phyloP scores from a whole-genome alignment of 768 basidiomycete species.

The Dacryopinax primogenitus region DNA sequence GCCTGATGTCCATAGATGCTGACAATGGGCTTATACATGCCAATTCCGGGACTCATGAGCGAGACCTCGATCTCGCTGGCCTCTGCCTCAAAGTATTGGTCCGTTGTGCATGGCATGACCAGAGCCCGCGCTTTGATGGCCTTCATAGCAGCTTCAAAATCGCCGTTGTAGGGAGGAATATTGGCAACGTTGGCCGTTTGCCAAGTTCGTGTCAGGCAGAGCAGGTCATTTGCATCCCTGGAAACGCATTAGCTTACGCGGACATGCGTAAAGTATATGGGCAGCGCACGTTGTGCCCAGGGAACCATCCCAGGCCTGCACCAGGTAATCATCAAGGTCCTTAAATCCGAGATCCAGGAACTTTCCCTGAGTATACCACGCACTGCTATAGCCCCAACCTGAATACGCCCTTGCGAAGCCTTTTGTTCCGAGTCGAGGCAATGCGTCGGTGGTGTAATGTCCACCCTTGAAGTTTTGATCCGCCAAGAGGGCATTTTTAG shows the following conservation, averaged over 20 bases:
- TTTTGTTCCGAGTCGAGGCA: slow-evolving; percentile 1
- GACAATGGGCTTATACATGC: not conserved
- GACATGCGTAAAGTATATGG: not conserved
- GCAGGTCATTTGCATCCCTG: slow-evolving; percentile 12
- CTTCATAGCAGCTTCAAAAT: slow-evolving; percentile 10
- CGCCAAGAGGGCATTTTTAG: slow-evolving; percentile 4
- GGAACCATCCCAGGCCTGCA: not conserved
- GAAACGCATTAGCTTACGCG: not conserved
- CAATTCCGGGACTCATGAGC: not conserved
- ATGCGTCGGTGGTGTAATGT: slow-evolving; percentile 5
- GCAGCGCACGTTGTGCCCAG: not conserved
- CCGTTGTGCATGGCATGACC: slow-evolving; percentile 13
- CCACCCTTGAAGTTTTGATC: slow-evolving; percentile 11
- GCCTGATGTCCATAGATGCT: slow-evolving; percentile 10
- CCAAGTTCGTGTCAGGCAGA: slow-evolving; percentile 12
- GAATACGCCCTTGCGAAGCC: slow-evolving; percentile 8
- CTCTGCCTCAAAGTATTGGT: slow-evolving; percentile 13
- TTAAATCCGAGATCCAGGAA: slow-evolving; percentile 1
- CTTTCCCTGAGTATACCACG: not conserved
- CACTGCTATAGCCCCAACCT: slow-evolving; percentile 4
- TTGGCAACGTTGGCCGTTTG: slow-evolving; percentile 11
- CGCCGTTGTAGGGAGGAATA: slow-evolving; percentile 9
- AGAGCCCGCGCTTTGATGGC: slow-evolving; percentile 10
- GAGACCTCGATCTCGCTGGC: slow-evolving; percentile 8
- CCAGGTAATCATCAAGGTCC: not conserved